These are phyloP conservation scores for Verticillium isaacii DNA, from an alignment of 2,329 filamentous ascomycete genomes.

Conservation along the genomic window DNA sequence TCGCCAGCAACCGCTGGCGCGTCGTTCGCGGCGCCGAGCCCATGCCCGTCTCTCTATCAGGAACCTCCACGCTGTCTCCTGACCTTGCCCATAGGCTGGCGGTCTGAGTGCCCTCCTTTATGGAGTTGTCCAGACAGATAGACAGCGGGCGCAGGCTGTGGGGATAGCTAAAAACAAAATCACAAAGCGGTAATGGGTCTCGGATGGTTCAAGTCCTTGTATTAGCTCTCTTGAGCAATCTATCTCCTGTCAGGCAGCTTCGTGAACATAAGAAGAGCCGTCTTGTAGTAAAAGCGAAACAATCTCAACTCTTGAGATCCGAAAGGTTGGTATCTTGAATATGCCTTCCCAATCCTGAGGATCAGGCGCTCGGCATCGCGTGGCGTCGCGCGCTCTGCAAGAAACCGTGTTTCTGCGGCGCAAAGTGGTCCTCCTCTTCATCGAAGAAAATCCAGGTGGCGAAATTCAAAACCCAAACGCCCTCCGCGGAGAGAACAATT, in stretches of 20 bases:
- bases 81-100: too few relatives aligned
- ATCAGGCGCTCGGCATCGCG: not conserved
- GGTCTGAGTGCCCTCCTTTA: too few relatives aligned
- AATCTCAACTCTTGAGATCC: not conserved
- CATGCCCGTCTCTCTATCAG: too few relatives aligned
- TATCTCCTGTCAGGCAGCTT: not conserved
- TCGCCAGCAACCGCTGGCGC: constrained; percentile 28
- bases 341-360: not conserved
- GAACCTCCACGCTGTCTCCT: too few relatives aligned
- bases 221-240: not conserved
- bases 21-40: too few relatives aligned
- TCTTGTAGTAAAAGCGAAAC: not conserved
- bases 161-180: too few relatives aligned
- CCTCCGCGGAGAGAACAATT: not conserved
- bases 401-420: not conserved
- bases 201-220: not conserved
- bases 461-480: not conserved
- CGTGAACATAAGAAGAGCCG: not conserved
- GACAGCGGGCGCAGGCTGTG: too few relatives aligned
- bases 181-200: too few relatives aligned
- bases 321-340: not conserved
- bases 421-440: not conserved
- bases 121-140: too few relatives aligned
- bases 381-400: not conserved
- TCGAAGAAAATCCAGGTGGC: not conserved